Base-by-base conservation (phyloP, 305 asterid genomes). In the Stenogyne calaminthoides region DNA sequence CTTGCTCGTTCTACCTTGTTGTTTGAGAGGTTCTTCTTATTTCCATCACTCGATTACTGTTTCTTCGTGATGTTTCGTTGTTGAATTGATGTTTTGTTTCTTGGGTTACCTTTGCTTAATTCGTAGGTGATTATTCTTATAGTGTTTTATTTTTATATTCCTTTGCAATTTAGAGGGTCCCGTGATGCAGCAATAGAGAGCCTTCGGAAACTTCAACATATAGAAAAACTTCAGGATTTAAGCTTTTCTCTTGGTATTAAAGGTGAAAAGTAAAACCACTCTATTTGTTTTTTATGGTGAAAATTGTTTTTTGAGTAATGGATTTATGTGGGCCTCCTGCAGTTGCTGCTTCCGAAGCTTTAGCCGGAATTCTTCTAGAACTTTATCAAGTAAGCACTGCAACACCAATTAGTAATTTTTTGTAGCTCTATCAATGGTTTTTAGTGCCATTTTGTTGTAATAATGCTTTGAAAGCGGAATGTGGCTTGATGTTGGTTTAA, bases 331-430 rank as follows among this genome's bases (percentile, higher is more conserved):
- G 79, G 66, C 42, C 65, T 77, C 66, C 75, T 85, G 83, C 81
- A 94, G 98, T 92, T 88, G 97, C 97, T 73, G 96, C 94, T 66
- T 74, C 88, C 0, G 99, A 92, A 87, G 97, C 99, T 66, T 75
- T 92, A 16, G 91, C 79, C 22, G 99, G 99, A 62, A 75, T 92
- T 67, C 76, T 85, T 79, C 81, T 95, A 20, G 95, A 92, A 85
- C 72, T 64, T 44, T 84, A 83, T 70, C 80, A 76, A 77, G 99
- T 89, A 83, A 71, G 81, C 63, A 6, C 3, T 34, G 44, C 40
- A 15, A 54, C 52, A 56, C 19, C 69, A 54, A 60, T 16, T 58
- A 37, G 71, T 18, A 19, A 15, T 44, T 36, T 5, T 63, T 44
- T 61, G 56, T 39, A 27, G 64, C 69, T 75, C n/a, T 60, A 8